A percentile compares a stretch with the other conserved stretches of the same genome.
phyloP scores from a whole-genome alignment of 163 green algal genomes.

The Scenedesmus sp. region DNA sequence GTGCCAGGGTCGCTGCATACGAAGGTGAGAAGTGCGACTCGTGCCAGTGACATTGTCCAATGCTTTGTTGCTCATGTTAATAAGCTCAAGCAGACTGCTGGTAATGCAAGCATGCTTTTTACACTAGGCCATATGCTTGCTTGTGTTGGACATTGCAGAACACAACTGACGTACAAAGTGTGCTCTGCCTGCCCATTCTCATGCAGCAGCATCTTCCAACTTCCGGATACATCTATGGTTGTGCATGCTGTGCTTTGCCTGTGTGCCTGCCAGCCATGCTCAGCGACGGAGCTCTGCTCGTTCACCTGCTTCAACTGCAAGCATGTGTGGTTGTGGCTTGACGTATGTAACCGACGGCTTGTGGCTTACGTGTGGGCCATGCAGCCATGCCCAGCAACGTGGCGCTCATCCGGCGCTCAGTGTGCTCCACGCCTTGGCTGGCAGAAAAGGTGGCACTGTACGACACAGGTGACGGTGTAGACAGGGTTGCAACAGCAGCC shows the following conservation, averaged over 20 bases:
- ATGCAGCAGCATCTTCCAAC: not conserved
- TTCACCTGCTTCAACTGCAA: not conserved
- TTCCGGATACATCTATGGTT: not conserved
- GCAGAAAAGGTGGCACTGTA: constrained; percentile 49
- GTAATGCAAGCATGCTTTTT: too few relatives aligned
- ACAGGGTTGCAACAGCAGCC: too few relatives aligned
- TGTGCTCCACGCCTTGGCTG: constrained; percentile 55
- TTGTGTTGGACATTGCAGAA: too few relatives aligned
- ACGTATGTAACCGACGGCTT: not conserved
- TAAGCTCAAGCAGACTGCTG: too few relatives aligned
- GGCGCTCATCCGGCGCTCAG: constrained; percentile 50
- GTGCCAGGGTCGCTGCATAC: constrained; percentile 47
- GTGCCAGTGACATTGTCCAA: too few relatives aligned
- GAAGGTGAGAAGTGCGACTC: too few relatives aligned
- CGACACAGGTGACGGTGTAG: constrained; percentile 25
- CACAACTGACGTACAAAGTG: too few relatives aligned
- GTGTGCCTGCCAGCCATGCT: too few relatives aligned
- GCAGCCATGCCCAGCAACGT: constrained; percentile 62
- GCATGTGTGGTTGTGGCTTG: not conserved
- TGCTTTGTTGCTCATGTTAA: too few relatives aligned
- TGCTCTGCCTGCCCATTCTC: too few relatives aligned
- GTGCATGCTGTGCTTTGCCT: too few relatives aligned
- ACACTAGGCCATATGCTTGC: too few relatives aligned
- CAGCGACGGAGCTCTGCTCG: not conserved
- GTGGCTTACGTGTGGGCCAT: constrained; percentile 20